Conservation (phyloP, 2,329 filamentous ascomycete species). For the Sclerotinia subarctica region DNA sequence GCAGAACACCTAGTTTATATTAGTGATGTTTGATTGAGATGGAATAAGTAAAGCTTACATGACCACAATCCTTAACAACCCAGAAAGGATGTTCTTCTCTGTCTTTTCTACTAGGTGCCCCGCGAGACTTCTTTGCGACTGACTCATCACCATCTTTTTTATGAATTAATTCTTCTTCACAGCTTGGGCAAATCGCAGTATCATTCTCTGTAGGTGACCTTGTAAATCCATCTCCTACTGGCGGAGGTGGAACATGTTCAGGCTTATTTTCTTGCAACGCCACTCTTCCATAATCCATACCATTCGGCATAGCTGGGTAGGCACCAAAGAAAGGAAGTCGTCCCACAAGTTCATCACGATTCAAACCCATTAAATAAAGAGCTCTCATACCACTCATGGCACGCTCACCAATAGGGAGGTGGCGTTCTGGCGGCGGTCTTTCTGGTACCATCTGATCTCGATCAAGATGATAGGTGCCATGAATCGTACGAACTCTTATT, state of each 20-base stretch:
- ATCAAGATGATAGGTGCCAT: neutral
- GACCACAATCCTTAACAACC: constrained; percentile 86
- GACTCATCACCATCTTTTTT: constrained; percentile 45
- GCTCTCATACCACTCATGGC: neutral
- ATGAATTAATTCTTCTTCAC: constrained; percentile 76
- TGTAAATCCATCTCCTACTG: constrained; percentile 74
- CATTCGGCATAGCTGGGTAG: constrained; percentile 30
- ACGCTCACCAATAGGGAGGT: neutral
- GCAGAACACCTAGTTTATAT: constrained; percentile 56
- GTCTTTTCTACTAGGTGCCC: constrained; percentile 48
- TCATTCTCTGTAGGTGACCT: constrained; percentile 69
- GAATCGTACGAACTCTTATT: neutral
- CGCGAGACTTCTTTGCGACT: constrained; percentile 44
- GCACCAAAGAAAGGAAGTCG: neutral
- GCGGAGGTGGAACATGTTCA: constrained; percentile 40
- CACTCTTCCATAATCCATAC: constrained; percentile 33
- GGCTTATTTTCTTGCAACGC: constrained; percentile 34
- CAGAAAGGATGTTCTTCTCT: constrained; percentile 80
- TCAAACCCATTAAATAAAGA: neutral
- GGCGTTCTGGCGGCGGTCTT: constrained; percentile 1
- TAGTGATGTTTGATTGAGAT: constrained; percentile 24
- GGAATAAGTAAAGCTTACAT: constrained; percentile 57
- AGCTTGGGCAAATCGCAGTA: constrained; percentile 79
- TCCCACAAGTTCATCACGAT: neutral
- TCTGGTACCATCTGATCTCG: neutral